phyloP scores from a whole-genome alignment of 225 moss, liverwort and hornwort genomes.

The Pleurozium schreberi region DNA sequence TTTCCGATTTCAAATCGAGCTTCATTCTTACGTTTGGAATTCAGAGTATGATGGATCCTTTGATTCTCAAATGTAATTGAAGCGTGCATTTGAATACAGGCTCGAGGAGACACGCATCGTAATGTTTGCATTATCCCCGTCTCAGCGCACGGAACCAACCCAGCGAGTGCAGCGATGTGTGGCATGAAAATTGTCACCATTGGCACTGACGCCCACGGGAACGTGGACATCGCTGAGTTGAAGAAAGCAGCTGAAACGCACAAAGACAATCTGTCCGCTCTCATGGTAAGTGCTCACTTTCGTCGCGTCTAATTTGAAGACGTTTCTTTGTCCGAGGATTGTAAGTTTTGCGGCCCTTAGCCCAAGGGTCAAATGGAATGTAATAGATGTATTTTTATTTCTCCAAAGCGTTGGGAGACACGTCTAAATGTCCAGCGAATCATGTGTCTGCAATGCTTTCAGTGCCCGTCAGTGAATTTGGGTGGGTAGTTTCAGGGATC shows the following conservation, averaged over 20 bases:
- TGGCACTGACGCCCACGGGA: constrained; percentile 77
- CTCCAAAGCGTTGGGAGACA: background rate
- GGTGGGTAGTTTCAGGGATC: background rate
- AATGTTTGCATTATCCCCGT: constrained; percentile 92
- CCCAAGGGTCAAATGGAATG: background rate
- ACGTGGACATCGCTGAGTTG: constrained; percentile 67
- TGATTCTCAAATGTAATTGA: background rate
- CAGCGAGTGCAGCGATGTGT: constrained; percentile 98
- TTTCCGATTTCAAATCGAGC: background rate
- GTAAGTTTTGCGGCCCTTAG: background rate
- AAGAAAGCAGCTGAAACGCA: constrained; percentile 58
- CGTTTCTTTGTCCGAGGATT: background rate
- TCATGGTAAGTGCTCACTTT: constrained; percentile 46
- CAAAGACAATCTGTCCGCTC: constrained; percentile 63
- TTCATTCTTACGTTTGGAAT: background rate
- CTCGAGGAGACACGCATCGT: constrained; percentile 71
- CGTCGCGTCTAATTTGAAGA: background rate
- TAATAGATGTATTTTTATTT: background rate
- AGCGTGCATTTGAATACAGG: constrained; percentile 20
- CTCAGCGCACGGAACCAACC: constrained; percentile 95
- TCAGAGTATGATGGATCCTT: background rate
- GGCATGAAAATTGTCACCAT: constrained; percentile 89
- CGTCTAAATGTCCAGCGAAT: background rate
- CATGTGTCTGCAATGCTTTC: background rate
- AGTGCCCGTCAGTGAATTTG: background rate